Evolutionary conservation across 108 stramenopile species (phyloP).

Genomic region (Bacterosira constricta): DNA sequence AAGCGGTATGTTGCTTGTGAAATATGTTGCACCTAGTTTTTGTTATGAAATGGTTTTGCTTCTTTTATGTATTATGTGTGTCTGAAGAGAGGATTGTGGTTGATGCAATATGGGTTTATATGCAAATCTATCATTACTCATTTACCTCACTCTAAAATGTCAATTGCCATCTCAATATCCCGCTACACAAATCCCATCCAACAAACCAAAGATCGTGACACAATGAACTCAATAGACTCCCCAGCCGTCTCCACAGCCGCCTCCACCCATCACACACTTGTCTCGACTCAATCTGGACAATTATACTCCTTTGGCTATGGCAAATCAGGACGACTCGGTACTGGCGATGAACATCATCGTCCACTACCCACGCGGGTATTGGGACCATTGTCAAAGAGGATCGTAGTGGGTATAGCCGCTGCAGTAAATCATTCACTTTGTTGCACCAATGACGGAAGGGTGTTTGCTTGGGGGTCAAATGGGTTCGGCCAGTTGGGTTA

Average conservation of each 20-base stretch:
- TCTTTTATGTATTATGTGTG: too few species aligned
- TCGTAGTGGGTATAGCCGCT: conserved; percentile 74
- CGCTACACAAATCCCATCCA: too few species aligned
- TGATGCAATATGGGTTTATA: too few species aligned
- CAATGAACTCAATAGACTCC: too few species aligned
- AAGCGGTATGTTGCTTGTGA: too few species aligned
- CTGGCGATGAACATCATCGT: conserved; percentile 68
- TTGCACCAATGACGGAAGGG: conserved; percentile 59
- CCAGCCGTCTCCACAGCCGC: conserved; percentile 75
- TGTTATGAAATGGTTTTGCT: too few species aligned
- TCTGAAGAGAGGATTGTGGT: too few species aligned
- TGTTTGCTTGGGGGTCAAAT: conserved; percentile 83
- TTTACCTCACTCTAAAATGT: too few species aligned
- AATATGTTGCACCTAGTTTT: too few species aligned
- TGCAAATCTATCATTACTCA: too few species aligned
- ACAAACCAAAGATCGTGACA: too few species aligned
- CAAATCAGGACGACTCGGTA: conserved; percentile 80
- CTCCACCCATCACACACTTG: conserved; percentile 80
- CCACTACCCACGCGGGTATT: conserved; percentile 69
- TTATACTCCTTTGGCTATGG: conserved; percentile 80
- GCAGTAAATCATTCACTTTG: conserved; percentile 86
- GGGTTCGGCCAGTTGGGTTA: conserved; percentile 83
- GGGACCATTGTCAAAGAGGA: conserved; percentile 53
- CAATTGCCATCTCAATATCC: too few species aligned
- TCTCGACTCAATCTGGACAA: conserved; percentile 64